These are phyloP conservation scores for Microbotryomycetes sp. DNA, from an alignment of 1,284 basidiomycete genomes.

Conservation along the genomic window DNA sequence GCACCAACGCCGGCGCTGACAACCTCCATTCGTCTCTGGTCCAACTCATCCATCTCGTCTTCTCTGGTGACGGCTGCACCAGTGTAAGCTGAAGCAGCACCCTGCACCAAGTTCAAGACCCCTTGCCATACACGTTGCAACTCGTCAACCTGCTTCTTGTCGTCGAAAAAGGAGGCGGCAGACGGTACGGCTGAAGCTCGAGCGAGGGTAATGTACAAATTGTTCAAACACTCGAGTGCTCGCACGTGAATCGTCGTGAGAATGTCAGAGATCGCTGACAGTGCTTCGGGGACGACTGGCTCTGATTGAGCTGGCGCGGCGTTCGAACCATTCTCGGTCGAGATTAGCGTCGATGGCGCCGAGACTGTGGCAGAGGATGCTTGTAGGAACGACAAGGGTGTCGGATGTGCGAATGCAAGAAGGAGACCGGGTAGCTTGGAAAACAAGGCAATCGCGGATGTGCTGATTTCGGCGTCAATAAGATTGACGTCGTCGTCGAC, in stretches of 20 bases:
- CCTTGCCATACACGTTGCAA: conserved; percentile 21
- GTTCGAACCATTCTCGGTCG: not conserved
- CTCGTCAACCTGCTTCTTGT: not conserved
- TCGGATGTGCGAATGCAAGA: conserved; percentile 20
- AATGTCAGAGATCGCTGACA: conserved; percentile 16
- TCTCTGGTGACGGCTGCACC: conserved; percentile 2
- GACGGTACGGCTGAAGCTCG: conserved; percentile 23
- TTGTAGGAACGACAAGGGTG: conserved; percentile 23
- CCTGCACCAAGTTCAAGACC: conserved; percentile 9
- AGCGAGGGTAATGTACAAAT: conserved; percentile 65
- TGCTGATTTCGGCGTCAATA: conserved; percentile 40
- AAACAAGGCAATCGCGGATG: conserved; percentile 1
- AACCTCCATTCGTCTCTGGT: conserved; percentile 23
- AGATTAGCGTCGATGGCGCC: not conserved
- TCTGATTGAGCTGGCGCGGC: not conserved
- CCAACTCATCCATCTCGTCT: conserved; percentile 19
- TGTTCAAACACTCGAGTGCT: conserved; percentile 83
- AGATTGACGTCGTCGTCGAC: conserved; percentile 38
- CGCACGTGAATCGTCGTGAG: conserved; percentile 57
- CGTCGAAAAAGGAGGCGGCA: conserved; percentile 5
- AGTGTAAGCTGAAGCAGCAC: not conserved
- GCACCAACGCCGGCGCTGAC: conserved; percentile 38
- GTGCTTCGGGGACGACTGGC: conserved; percentile 5
- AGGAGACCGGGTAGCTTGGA: conserved; percentile 22
- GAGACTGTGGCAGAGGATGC: not conserved